Base-by-base conservation (phyloP, 2,329 filamentous ascomycete species). In the Blastomyces silverae region DNA sequence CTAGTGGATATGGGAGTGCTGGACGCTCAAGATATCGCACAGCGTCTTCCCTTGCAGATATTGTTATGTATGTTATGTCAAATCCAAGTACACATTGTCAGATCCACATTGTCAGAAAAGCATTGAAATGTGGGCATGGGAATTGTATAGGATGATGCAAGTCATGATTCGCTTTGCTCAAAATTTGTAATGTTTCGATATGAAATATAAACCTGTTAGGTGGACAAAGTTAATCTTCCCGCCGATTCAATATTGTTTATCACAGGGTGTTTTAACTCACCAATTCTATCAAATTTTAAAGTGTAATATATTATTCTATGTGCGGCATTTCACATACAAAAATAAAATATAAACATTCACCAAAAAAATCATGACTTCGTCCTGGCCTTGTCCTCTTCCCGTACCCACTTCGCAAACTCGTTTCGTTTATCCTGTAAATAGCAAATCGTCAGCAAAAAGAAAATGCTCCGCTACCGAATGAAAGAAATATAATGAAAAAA, bases 361-460 rank as follows among this genome's bases (percentile, higher is more conserved):
- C 37, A 46, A 60, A 59, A 22, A 59, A 42, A 34, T 61, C 44
- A 55, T 42, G 59, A 62, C 67, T 75, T 69, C 66, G 71, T 70
- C 58, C 25, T 37, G n/a, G 68, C 63, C 34, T 66, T 67, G 63
- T 71, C 75, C 60, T 78, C 73, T 11, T 79, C 76, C 62, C 79
- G 78, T 31, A 87, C 84, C 91, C 90, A 95, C 67, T 87, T 83
- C 20, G 85, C 83, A 80, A 96, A 96, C 66, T 92, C 89, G 73
- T 83, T 87, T 73, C 89, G 84, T 78, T 92, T 83, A 28, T 77
- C 79, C 81, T 83, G 59, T 55, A 65, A 20, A 52, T 62, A 55
- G 44, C n/a, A 63, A 46, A 62, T 63, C 28, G 67, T 66, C 28
- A 64, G 63, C 67, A 6, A 37, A 37, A 8, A 34, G n/a, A 69